Base-by-base conservation (phyloP, 2,329 filamentous ascomycete species). In the Cladophialophora yegresii region DNA sequence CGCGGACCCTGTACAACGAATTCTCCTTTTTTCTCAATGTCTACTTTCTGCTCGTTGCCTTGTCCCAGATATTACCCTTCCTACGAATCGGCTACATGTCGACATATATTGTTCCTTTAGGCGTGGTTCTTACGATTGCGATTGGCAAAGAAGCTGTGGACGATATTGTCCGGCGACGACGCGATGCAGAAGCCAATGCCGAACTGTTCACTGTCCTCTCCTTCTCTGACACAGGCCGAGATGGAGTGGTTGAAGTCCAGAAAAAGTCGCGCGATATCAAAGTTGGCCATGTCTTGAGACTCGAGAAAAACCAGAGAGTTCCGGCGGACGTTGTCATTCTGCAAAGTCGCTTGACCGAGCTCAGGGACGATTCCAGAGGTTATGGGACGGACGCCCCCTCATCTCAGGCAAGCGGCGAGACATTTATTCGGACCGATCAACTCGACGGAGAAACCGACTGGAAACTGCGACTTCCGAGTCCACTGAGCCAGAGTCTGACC, bases 1-100 rank as follows among this genome's bases (percentile, higher is more conserved):
- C 96, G 2, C 84, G 93, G 58, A 99, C 95, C 0, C 82, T 99
- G 23, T 99, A 97, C 79, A 98, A 98, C 79, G 95, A 99, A 75
- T 99, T 99, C 76, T 97, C 93, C 65, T 99, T 98, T 81, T 99
- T 99, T 80, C 96, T 99, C 83, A 99, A 99, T 83, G 91, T 98
- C 82, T 99, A 99, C 76, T 99, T 99, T 76, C 82, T 99, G 62
- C 87, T 98, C 28, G 95, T 99, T 56, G 96, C 95, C 6, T 79
- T 98, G 56, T 98, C 93, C 43, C 95, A 99, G 78, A 88, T 92
- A 50, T 93, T 99, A 73, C 93, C 92, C 3, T 85, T 90, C 23
- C 80, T 99, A 61, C 87, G 92, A 61, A 97, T 99, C 70, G 95
- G 95, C 62, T 98, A 97, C 76, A 84, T 99, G 66, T 91, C 91